Percentiles rank a stretch among this genome's conserved stretches.
Conservation (phyloP, 2,329 filamentous ascomycete species). For the Alternaria brassicae region DNA sequence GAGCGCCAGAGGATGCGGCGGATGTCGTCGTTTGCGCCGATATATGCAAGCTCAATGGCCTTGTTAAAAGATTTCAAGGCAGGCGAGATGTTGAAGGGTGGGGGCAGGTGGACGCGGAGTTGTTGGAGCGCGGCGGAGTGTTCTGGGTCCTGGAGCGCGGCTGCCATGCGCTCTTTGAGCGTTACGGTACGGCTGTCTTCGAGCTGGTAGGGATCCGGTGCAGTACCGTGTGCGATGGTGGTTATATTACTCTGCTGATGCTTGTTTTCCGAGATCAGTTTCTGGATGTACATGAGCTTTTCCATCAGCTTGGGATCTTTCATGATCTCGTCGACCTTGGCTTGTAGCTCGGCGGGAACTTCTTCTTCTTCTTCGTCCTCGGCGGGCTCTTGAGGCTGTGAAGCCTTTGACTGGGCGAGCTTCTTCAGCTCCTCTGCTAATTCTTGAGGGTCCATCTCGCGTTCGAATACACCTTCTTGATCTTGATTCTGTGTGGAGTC, state of each 20-base stretch:
- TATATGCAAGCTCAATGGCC: conserved; percentile 44
- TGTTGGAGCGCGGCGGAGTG: conserved; percentile 37
- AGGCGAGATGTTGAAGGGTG: conserved; percentile 44
- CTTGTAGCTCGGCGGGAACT: conserved; percentile 39
- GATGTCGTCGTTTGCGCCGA: conserved; percentile 47
- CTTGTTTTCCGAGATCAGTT: conserved; percentile 30
- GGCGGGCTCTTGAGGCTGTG: conserved; percentile 10
- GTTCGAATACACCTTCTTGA: conserved; percentile 25
- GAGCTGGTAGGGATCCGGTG: conserved; percentile 41
- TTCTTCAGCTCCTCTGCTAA: conserved; percentile 33
- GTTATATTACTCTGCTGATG: conserved; percentile 20
- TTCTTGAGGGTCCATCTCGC: conserved; percentile 31
- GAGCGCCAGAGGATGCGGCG: conserved; percentile 47
- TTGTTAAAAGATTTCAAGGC: conserved; percentile 45
- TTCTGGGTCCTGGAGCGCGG: conserved; percentile 37
- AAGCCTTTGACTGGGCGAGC: conserved; percentile 20
- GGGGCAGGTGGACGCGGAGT: conserved; percentile 38
- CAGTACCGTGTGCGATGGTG: conserved; percentile 28
- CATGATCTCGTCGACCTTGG: conserved; percentile 46
- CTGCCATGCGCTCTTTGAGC: conserved; percentile 34
- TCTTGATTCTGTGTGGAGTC: conserved; percentile 18
- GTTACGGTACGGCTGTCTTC: conserved; percentile 31
- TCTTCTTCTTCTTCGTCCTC: conserved; percentile 31
- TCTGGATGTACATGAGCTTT: conserved; percentile 42
- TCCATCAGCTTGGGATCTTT: conserved; percentile 43